Conservation (phyloP, 345 rosid species). For the Pelargonium nanum region DNA sequence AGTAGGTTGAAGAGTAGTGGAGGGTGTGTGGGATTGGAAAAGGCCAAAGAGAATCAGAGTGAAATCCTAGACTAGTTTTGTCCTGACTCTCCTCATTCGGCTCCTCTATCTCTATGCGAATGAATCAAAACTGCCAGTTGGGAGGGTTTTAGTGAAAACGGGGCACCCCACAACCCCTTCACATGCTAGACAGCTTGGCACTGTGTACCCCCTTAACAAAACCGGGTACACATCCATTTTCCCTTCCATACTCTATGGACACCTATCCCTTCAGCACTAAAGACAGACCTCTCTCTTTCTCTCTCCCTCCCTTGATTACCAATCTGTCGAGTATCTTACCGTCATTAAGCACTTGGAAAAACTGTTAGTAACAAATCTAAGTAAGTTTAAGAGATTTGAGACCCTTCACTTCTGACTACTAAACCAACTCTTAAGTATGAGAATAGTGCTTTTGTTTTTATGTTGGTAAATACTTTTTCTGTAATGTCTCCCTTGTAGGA, state of each 20-base stretch:
- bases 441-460: too few species aligned
- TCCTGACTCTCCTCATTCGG: neutral
- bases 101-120: conserved; percentile 12
- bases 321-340: neutral
- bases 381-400: too few species aligned
- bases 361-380: neutral
- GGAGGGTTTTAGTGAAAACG: conserved; percentile 12
- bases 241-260: conserved; percentile 27
- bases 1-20: neutral
- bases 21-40: neutral
- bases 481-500: too few species aligned
- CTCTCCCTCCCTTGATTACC: conserved; percentile 1
- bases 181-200: conserved; percentile 69
- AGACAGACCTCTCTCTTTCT: conserved; percentile 1
- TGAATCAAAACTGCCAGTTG: conserved; percentile 39
- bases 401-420: too few species aligned
- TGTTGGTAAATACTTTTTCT: too few species aligned
- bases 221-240: conserved; percentile 33
- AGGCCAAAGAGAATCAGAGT: neutral
- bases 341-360: neutral
- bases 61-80: neutral
- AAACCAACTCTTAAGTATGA: too few species aligned
- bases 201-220: conserved; percentile 36
- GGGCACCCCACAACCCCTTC: conserved; percentile 22
- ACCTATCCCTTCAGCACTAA: conserved; percentile 19